These are phyloP conservation scores for Podila epicladia DNA, from an alignment of 192 early-diverging fungal species.

Conservation along the genomic window DNA sequence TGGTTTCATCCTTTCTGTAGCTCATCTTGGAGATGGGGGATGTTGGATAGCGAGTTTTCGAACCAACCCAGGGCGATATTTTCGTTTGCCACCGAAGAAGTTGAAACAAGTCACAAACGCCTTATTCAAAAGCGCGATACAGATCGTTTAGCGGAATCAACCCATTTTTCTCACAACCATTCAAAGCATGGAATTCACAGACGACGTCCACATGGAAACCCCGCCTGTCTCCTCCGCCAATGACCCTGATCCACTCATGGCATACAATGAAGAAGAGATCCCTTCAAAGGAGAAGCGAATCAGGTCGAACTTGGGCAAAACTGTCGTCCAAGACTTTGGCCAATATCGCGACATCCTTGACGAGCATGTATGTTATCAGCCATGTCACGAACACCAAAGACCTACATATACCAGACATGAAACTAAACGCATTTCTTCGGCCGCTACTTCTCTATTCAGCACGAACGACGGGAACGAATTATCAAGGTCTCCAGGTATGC, in stretches of 20 bases:
- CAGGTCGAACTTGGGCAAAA: constrained; percentile 18
- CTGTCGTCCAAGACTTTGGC: constrained; percentile 26
- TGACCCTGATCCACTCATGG: not conserved
- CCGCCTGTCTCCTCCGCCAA: constrained; percentile 9
- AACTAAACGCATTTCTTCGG: not conserved
- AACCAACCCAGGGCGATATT: too few species aligned
- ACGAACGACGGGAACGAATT: constrained; percentile 37
- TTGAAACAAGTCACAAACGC: too few species aligned
- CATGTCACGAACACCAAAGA: not conserved
- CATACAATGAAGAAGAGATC: not conserved
- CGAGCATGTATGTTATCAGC: constrained; percentile 22
- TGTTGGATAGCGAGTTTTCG: too few species aligned
- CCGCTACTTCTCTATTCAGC: not conserved
- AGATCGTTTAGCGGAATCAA: too few species aligned
- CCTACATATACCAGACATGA: too few species aligned
- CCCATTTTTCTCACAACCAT: not conserved
- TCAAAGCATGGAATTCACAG: not conserved
- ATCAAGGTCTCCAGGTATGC: constrained; percentile 45
- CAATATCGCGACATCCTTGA: constrained; percentile 46
- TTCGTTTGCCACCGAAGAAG: too few species aligned
- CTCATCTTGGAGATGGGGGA: not conserved
- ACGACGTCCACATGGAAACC: constrained; percentile 39
- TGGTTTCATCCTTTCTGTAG: constrained; percentile 1
- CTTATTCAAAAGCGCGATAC: too few species aligned
- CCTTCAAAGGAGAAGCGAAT: not conserved